Percentiles rank a stretch among this genome's conserved stretches.
phyloP scores from a whole-genome alignment of 108 stramenopile genomes.

The Fragilariopsis cylindrus region DNA sequence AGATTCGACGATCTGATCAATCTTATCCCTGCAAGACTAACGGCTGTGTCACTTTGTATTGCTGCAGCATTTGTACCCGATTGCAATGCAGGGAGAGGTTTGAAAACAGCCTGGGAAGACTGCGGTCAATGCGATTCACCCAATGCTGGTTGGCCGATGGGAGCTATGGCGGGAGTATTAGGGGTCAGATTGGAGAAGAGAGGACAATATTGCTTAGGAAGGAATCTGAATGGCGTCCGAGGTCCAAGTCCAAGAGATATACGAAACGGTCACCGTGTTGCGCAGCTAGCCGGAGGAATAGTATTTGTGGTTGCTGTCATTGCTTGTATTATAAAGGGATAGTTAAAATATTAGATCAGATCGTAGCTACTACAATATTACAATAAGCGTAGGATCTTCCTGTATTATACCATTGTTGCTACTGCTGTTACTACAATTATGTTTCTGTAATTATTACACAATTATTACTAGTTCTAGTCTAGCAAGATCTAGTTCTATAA shows the following conservation, averaged over 20 bases:
- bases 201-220: conserved; percentile 35
- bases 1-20: conserved; percentile 53
- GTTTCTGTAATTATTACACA: no score
- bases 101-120: conserved; percentile 38
- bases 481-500: not conserved
- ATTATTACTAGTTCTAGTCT: no score
- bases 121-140: conserved; percentile 42
- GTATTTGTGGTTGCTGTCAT: conserved; percentile 27
- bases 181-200: conserved; percentile 41
- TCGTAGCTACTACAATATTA: no score
- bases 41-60: conserved; percentile 27
- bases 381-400: not conserved
- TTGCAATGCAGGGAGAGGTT: conserved; percentile 15
- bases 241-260: conserved; percentile 21
- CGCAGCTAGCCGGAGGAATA: conserved; percentile 45
- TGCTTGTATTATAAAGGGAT: conserved; percentile 6
- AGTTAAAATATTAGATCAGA: not conserved
- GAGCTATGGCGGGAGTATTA: conserved; percentile 44
- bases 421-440: no score
- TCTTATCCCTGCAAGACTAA: conserved; percentile 40
- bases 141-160: conserved; percentile 62
- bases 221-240: not conserved
- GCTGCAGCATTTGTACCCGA: conserved; percentile 22
- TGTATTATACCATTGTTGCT: no score
- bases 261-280: conserved; percentile 35